These are phyloP conservation scores for Lyophyllum decastes DNA, from an alignment of 768 basidiomycete genomes.

Conservation along the genomic window DNA sequence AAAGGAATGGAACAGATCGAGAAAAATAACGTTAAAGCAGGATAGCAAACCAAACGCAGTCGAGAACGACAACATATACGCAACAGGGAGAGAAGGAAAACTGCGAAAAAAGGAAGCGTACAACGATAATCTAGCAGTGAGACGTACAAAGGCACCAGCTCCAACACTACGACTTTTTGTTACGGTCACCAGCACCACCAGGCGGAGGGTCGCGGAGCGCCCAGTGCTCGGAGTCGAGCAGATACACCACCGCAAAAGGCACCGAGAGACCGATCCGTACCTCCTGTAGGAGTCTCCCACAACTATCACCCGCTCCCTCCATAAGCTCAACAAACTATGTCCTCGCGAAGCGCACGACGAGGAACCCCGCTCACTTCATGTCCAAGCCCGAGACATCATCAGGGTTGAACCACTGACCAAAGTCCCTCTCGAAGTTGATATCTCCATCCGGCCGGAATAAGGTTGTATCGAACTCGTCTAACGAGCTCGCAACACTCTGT, in stretches of 20 bases:
- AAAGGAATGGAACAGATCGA: slow-evolving; percentile 1
- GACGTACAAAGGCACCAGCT: slow-evolving; percentile 3
- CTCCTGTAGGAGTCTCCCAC: neutral
- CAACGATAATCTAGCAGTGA: slow-evolving; percentile 11
- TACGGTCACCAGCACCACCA: neutral
- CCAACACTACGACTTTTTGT: neutral
- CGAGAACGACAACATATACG: neutral
- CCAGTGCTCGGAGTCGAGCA: neutral
- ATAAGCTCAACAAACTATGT: neutral
- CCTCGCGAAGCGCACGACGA: neutral
- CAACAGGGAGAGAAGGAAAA: neutral
- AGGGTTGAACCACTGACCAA: slow-evolving; percentile 75
- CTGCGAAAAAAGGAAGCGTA: neutral
- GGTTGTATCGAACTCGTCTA: slow-evolving; percentile 43
- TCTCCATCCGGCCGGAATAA: slow-evolving; percentile 48
- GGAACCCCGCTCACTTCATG: slow-evolving; percentile 14
- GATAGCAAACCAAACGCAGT: slow-evolving; percentile 1
- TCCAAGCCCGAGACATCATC: slow-evolving; percentile 38
- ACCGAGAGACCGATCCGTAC: neutral
- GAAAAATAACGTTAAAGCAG: slow-evolving; percentile 6
- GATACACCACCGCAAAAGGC: neutral
- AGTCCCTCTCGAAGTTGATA: slow-evolving; percentile 72
- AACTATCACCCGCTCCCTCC: neutral
- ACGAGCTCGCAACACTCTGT: slow-evolving; percentile 35
- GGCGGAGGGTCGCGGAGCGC: neutral